phyloP scores from a whole-genome alignment of 2,329 filamentous ascomycete genomes.

The Fusarium devonianum region DNA sequence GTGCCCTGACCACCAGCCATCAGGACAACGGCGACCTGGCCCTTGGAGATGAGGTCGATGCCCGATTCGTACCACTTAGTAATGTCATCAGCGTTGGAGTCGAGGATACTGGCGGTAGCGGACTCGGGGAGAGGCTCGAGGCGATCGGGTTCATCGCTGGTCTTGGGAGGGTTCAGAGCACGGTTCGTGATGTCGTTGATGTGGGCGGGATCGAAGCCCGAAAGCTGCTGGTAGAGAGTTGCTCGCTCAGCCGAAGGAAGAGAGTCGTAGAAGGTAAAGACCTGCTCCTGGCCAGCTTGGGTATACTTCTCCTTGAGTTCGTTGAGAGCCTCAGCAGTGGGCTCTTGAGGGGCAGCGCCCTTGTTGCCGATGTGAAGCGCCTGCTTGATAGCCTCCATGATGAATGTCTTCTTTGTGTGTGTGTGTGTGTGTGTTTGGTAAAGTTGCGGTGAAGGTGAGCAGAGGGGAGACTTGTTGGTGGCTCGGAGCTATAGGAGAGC shows the following conservation, averaged over 20 bases:
- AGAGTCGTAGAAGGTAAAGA: slow-evolving; percentile 83
- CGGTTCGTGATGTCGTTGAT: slow-evolving; percentile 88
- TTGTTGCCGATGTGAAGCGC: slow-evolving; percentile 49
- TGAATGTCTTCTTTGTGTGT: slow-evolving; percentile 38
- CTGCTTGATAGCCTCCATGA: slow-evolving; percentile 56
- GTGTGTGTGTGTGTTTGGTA: slow-evolving; percentile 13
- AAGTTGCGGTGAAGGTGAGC: slow-evolving; percentile 27
- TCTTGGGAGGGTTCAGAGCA: slow-evolving; percentile 79
- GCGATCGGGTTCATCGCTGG: slow-evolving; percentile 60
- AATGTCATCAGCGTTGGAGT: slow-evolving; percentile 80
- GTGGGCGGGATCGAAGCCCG: slow-evolving; percentile 79
- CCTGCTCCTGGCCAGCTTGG: slow-evolving; percentile 79
- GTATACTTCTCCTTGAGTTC: slow-evolving; percentile 76
- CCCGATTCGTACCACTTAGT: slow-evolving; percentile 84
- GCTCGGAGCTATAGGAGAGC: neutral
- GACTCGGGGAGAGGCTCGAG: slow-evolving; percentile 89
- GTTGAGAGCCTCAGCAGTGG: slow-evolving; percentile 70
- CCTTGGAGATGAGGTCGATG: slow-evolving; percentile 79
- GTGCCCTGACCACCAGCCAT: slow-evolving; percentile 99
- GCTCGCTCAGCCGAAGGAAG: slow-evolving; percentile 78
- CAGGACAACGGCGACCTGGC: slow-evolving; percentile 84
- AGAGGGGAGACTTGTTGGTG: neutral
- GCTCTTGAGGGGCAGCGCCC: slow-evolving; percentile 52
- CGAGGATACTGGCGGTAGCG: slow-evolving; percentile 88
- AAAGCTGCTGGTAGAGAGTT: slow-evolving; percentile 80